Conservation (phyloP, 2,329 filamentous ascomycete species). For the Pyricularia sp. region DNA sequence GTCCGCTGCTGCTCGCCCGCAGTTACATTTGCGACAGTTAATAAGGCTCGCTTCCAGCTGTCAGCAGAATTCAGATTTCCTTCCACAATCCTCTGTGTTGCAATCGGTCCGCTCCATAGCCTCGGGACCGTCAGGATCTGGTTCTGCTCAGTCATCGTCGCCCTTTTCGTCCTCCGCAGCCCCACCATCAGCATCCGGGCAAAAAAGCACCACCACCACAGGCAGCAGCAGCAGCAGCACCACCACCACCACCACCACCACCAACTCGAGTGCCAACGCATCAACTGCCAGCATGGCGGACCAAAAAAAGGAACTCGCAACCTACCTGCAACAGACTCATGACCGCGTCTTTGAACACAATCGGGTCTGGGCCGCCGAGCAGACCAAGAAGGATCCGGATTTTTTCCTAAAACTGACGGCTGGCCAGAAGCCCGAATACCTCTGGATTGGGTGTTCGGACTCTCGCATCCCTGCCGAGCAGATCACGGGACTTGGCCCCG, state of each 20-base stretch:
- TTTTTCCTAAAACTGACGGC: constrained; percentile 57
- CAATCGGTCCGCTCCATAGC: not conserved
- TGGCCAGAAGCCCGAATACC: constrained; percentile 61
- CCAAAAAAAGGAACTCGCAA: constrained; percentile 29
- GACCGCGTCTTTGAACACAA: constrained; percentile 63
- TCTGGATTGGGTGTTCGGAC: constrained; percentile 90
- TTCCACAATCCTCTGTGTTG: not conserved
- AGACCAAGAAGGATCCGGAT: constrained; percentile 47
- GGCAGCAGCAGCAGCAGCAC: not conserved
- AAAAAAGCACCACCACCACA: not conserved
- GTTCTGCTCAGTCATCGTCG: not conserved
- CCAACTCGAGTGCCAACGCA: not conserved
- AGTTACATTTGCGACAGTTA: not conserved
- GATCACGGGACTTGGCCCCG: constrained; percentile 73
- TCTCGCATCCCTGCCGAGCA: constrained; percentile 86
- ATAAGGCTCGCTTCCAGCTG: not conserved
- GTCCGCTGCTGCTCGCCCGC: not conserved
- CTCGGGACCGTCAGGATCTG: not conserved
- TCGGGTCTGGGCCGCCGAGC: constrained; percentile 52
- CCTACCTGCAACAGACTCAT: constrained; percentile 54
- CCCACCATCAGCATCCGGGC: not conserved
- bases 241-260: not conserved
- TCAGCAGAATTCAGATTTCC: not conserved
- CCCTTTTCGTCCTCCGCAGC: not conserved
- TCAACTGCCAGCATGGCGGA: constrained; percentile 10